Evolutionary conservation across 1,139 yeast genomes (phyloP), one percentile per base, ranked within the genome.

Genomic region (Debaryomyces robertsiae): DNA sequence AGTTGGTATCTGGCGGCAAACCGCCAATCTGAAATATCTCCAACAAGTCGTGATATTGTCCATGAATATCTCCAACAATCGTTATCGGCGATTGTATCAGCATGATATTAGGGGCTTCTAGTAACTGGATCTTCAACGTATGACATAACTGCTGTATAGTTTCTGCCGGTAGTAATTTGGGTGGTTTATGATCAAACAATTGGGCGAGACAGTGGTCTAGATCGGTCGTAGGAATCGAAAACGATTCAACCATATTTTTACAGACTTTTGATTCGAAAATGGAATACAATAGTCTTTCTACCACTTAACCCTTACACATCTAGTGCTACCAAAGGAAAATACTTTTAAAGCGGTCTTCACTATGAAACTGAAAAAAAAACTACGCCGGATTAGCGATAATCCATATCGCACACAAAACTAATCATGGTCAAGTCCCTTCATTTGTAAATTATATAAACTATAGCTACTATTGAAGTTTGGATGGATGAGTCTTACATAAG

Each of bases 51-150:
- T 91, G 95, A 58, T 87, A 93, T 61, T 93, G 99, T 3, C 98
- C 98, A 55, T 93, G 99, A 38, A 94, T 93, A 60, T 93, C 99
- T 2, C 99, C 99, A 3, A 93, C 97, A n/a, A 93, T 90, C 1
- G 98, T 88, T 14, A 94, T 89, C 0, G 98, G 98, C 1, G 95
- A 80, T 33, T 73, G 73, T 7, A 94, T 70, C 35, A 85, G 85
- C 43, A 93, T 88, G 30, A 94, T 95, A 58, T 94, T 94, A 46
- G 77, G 76, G 2, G 63, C 71, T 2, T 55, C 49, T 19, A 73
- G 53, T 10, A 73, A 57, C 44, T 67, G 69, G 0, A 68, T 57
- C 48, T 73, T 73, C 29, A 73, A 58, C 25, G 66, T 67, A 45
- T 71, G 77, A 44, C 78, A 73, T 39, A 72, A 52, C 41, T 64